Evolutionary conservation across 192 early-diverging fungal species (phyloP), one percentile per base, ranked within the genome.

Genomic region (Coemansia sp.): DNA sequence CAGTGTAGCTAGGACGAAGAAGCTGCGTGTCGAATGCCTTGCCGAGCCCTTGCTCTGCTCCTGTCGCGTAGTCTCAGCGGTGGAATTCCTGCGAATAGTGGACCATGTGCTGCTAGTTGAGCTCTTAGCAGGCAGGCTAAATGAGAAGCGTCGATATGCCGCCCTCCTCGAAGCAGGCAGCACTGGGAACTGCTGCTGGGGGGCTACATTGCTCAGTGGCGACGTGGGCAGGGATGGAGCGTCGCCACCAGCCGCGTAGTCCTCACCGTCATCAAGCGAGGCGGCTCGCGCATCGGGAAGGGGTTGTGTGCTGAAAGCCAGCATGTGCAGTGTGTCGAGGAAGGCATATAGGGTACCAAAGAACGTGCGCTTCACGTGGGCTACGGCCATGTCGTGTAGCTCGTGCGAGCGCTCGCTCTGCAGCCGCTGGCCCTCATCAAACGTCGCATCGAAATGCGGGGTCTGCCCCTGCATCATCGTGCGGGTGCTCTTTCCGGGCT

Each of bases 321-420:
- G 69, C 61, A 88, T 84, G 12, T 90, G 87, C n/a, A 95, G 84
- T 20, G 92, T 89, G 66, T 97, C 95, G 43, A 95, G 73, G 68
- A 94, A 88, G 13, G 87, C 84, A 59, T 87, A 91, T 45, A 91
- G 58, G 3, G 88, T 86, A 20, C 88, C 89, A 71, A 90, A 79
- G 69, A 95, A 91, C 0, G 88, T 85, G 38, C 88, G 85, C 60
- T 86, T 86, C 20, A 84, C 68, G n/a, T 75, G 82, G 1, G 11
- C 47, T 35, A 76, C 55, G 9, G 77, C 73, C 70, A 75, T 76
- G 62, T 84, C 77, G 31, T 74, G 65, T 65, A 75, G 61, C 86
- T 82, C n/a, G 86, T 78, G 65, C 76, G 85, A 63, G 62, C 83
- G 58, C 68, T 69, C 18, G 73, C 76, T 61, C 86, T 86, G 63